These are phyloP conservation scores for Kockovaella imperatae DNA, from an alignment of 768 basidiomycete genomes.

Conservation along the genomic window DNA sequence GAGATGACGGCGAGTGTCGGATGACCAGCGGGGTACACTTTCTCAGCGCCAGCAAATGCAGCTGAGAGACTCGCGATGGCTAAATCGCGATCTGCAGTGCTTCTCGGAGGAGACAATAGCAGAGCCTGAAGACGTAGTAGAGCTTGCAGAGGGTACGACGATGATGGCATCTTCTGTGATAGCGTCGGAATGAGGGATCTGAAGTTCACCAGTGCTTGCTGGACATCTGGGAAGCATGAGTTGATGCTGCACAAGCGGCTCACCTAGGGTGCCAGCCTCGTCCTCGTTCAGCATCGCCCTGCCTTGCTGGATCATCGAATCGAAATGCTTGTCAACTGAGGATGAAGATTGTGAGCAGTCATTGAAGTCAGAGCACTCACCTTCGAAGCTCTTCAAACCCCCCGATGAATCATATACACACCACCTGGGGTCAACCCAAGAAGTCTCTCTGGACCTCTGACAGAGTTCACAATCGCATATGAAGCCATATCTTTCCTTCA, in stretches of 20 bases:
- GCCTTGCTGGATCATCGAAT: neutral
- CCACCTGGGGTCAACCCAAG: slow-evolving; percentile 58
- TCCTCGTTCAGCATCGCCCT: slow-evolving; percentile 9
- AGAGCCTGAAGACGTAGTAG: slow-evolving; percentile 65
- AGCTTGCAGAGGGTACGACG: slow-evolving; percentile 69
- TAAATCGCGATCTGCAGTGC: slow-evolving; percentile 9
- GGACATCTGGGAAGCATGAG: slow-evolving; percentile 49
- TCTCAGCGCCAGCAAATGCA: slow-evolving; percentile 52
- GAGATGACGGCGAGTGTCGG: slow-evolving; percentile 67
- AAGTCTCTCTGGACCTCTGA: slow-evolving; percentile 9
- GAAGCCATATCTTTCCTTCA: slow-evolving; percentile 72
- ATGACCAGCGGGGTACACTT: slow-evolving; percentile 58
- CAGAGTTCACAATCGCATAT: slow-evolving; percentile 63
- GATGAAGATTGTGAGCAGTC: neutral
- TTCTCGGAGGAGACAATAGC: slow-evolving; percentile 48
- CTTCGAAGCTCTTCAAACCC: slow-evolving; percentile 2
- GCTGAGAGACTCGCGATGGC: slow-evolving; percentile 47
- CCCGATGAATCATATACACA: slow-evolving; percentile 48
- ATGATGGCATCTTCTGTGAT: slow-evolving; percentile 54
- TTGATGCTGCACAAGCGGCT: neutral
- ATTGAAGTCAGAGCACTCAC: neutral
- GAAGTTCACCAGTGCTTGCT: slow-evolving; percentile 53
- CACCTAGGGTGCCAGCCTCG: slow-evolving; percentile 9
- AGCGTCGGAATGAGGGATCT: slow-evolving; percentile 62
- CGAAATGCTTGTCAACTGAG: neutral